Percentiles rank a stretch among this genome's conserved stretches.
Conservation (phyloP, 768 basidiomycete genomes). For the Scleroderma bovista region DNA sequence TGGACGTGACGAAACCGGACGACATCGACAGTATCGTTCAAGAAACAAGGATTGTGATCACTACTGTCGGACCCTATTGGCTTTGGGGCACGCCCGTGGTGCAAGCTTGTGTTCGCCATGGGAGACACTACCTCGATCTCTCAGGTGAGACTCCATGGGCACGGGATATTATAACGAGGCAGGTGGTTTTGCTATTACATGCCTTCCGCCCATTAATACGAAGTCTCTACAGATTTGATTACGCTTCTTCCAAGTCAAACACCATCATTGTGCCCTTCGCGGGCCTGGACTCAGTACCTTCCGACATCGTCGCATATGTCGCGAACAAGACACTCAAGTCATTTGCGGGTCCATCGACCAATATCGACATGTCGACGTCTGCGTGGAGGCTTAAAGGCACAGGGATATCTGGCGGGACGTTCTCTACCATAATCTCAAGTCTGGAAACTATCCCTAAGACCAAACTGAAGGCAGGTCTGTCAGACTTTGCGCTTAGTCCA, state of each 20-base stretch:
- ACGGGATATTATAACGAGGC: conserved; percentile 54
- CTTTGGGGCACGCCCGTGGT: conserved; percentile 70
- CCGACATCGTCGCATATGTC: conserved; percentile 64
- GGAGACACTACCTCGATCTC: conserved; percentile 83
- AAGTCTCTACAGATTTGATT: conserved; percentile 52
- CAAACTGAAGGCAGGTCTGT: conserved; percentile 22
- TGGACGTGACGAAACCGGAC: conserved; percentile 53
- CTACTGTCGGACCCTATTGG: conserved; percentile 73
- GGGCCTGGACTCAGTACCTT: conserved; percentile 74
- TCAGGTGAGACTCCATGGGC: conserved; percentile 72
- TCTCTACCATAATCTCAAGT: conserved; percentile 29
- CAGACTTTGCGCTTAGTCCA: conserved; percentile 40
- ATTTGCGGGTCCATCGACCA: conserved; percentile 28
- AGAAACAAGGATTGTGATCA: conserved; percentile 63
- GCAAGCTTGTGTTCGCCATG: conserved; percentile 67
- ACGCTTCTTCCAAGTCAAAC: conserved; percentile 59
- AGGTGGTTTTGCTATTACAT: conserved; percentile 19
- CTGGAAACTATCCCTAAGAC: conserved; percentile 29
- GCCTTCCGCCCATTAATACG: conserved; percentile 8
- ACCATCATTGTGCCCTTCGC: conserved; percentile 76
- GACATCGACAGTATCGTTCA: conserved; percentile 56
- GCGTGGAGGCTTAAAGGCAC: conserved; percentile 34
- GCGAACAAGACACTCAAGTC: conserved; percentile 65
- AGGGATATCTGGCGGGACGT: conserved; percentile 33
- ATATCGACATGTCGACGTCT: conserved; percentile 52